phyloP scores from a whole-genome alignment of 345 rosid genomes.

The Linum lewisii region DNA sequence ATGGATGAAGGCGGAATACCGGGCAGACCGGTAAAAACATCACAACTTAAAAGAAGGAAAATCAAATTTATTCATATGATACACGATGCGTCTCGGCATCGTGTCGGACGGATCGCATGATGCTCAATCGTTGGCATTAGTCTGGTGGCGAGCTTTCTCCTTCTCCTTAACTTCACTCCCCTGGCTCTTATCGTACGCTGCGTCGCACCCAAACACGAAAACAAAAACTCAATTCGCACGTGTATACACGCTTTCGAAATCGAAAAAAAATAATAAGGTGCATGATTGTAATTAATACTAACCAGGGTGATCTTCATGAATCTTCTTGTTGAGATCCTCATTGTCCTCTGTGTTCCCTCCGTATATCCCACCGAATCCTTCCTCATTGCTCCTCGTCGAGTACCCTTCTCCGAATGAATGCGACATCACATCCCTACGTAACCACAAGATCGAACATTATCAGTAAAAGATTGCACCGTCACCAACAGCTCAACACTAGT shows the following conservation, averaged over 20 bases:
- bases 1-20: no score
- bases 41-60: no score
- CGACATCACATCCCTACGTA: slow-evolving; percentile 52
- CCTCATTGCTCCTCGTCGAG: slow-evolving; percentile 6
- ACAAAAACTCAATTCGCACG: neutral
- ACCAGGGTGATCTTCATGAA: slow-evolving; percentile 62
- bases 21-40: no score
- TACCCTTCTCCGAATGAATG: slow-evolving; percentile 66
- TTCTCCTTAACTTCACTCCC: slow-evolving; percentile 72
- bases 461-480: no score
- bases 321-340: slow-evolving; percentile 15
- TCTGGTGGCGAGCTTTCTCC: slow-evolving; percentile 55
- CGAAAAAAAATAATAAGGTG: neutral
- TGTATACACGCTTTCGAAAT: neutral
- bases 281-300: neutral
- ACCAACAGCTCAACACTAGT: no score
- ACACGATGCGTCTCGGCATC: no score
- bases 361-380: slow-evolving; percentile 15
- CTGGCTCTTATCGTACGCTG: slow-evolving; percentile 60
- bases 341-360: slow-evolving; percentile 40
- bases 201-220: neutral
- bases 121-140: slow-evolving; percentile 6
- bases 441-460: no score
- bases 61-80: no score
- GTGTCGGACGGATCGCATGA: no score